phyloP scores from a whole-genome alignment of 2,329 filamentous ascomycete species.

The Fusarium sacchari region DNA sequence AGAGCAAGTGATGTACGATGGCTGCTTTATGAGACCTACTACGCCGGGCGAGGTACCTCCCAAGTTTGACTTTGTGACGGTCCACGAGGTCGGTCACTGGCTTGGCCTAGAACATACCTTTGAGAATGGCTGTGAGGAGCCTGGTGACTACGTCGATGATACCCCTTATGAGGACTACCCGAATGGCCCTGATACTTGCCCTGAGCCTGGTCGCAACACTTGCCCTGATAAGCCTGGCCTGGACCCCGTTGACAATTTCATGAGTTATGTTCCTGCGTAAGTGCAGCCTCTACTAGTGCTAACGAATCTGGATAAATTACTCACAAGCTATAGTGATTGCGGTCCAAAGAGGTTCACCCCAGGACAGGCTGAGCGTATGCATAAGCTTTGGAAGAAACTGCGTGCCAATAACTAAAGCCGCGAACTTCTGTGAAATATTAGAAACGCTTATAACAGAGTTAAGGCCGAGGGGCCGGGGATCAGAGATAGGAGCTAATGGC shows the following conservation, averaged over 20 bases:
- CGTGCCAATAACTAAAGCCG: not conserved
- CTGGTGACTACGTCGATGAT: slow-evolving; percentile 20
- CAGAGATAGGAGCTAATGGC: not conserved
- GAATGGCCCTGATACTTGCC: too few species aligned
- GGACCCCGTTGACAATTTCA: slow-evolving; percentile 17
- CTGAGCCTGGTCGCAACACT: not conserved
- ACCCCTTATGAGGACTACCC: slow-evolving; percentile 24
- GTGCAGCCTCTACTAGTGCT: too few species aligned
- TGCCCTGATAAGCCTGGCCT: slow-evolving; percentile 21
- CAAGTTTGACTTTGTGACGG: not conserved
- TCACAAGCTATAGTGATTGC: too few species aligned
- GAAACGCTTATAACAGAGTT: fast-evolving
- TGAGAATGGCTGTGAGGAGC: slow-evolving; percentile 16
- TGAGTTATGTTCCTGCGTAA: too few species aligned
- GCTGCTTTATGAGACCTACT: slow-evolving; percentile 9
- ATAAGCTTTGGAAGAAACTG: slow-evolving; percentile 19
- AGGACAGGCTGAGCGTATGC: slow-evolving; percentile 20
- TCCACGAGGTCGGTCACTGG: slow-evolving; percentile 27
- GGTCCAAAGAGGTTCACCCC: slow-evolving; percentile 11
- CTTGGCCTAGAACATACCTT: slow-evolving; percentile 28
- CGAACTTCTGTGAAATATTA: not conserved
- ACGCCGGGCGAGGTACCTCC: not conserved
- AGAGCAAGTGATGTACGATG: too few species aligned
- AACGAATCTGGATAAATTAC: too few species aligned
- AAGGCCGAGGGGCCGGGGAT: not conserved